Conservation (phyloP, 2,329 filamentous ascomycete genomes). For the Clonostachys byssicola region DNA sequence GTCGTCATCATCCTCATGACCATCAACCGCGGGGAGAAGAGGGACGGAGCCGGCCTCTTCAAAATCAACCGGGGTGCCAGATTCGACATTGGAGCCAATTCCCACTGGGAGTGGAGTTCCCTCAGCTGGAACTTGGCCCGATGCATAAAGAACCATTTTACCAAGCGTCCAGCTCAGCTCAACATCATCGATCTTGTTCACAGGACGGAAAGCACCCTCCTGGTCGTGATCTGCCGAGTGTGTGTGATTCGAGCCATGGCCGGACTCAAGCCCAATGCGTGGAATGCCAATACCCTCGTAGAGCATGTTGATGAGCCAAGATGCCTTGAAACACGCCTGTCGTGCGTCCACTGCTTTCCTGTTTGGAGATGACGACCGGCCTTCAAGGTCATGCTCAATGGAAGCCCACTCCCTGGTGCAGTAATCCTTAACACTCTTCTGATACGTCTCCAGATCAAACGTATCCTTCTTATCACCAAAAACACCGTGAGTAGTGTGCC, state of each 20-base stretch:
- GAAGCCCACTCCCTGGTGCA: slow-evolving; percentile 79
- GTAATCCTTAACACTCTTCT: slow-evolving; percentile 78
- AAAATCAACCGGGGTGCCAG: slow-evolving; percentile 69
- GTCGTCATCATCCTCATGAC: slow-evolving; percentile 38
- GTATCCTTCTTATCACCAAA: slow-evolving; percentile 77
- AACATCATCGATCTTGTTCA: slow-evolving; percentile 85
- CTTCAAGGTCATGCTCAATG: slow-evolving; percentile 63
- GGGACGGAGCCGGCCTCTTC: slow-evolving; percentile 68
- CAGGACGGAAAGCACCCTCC: slow-evolving; percentile 84
- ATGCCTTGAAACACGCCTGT: slow-evolving; percentile 95
- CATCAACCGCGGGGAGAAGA: slow-evolving; percentile 16
- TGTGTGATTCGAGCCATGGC: slow-evolving; percentile 62
- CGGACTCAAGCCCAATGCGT: slow-evolving; percentile 67
- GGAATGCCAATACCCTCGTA: slow-evolving; percentile 96
- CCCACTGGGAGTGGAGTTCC: slow-evolving; percentile 68
- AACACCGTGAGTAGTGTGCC: slow-evolving; percentile 96
- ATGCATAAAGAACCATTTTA: slow-evolving; percentile 92
- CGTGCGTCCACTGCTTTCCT: slow-evolving; percentile 75
- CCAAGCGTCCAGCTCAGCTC: slow-evolving; percentile 98
- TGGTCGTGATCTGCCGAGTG: slow-evolving; percentile 64
- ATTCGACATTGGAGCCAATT: slow-evolving; percentile 79
- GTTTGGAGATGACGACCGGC: slow-evolving; percentile 69
- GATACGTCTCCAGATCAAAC: slow-evolving; percentile 89
- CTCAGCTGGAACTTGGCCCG: slow-evolving; percentile 74
- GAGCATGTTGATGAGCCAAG: slow-evolving; percentile 94